Evolutionary conservation across 768 basidiomycete species (phyloP).

Genomic region (Russula abietina): DNA sequence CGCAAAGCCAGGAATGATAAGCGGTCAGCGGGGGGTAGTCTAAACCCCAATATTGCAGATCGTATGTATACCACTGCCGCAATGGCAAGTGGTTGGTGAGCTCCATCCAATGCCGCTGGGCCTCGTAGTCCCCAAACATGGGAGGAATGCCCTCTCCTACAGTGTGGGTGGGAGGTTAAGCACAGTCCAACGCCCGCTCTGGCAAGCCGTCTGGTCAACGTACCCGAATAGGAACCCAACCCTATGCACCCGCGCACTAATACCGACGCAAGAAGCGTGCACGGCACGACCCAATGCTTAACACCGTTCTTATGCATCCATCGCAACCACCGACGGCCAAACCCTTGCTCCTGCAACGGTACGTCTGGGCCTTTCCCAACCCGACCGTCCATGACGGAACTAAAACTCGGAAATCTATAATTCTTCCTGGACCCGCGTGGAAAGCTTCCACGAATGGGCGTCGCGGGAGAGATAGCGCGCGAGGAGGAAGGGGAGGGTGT

Average conservation of each 20-base stretch:
- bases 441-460: slow-evolving; percentile 50
- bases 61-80: slow-evolving; percentile 80
- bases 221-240: slow-evolving; percentile 79
- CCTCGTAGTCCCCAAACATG: slow-evolving; percentile 90
- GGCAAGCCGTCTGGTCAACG: slow-evolving; percentile 25
- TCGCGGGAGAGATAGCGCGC: slow-evolving; percentile 3
- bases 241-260: slow-evolving; percentile 66
- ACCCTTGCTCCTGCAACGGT: slow-evolving; percentile 31
- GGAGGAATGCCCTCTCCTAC: slow-evolving; percentile 67
- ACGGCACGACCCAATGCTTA: slow-evolving; percentile 54
- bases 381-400: slow-evolving; percentile 37
- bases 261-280: slow-evolving; percentile 45
- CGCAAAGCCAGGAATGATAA: slow-evolving; percentile 81
- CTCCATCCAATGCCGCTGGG: slow-evolving; percentile 95
- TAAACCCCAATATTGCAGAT: slow-evolving; percentile 87
- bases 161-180: not conserved
- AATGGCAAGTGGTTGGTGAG: slow-evolving; percentile 72
- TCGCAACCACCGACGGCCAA: slow-evolving; percentile 60
- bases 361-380: slow-evolving; percentile 14
- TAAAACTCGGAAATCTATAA: slow-evolving; percentile 35
- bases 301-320: slow-evolving; percentile 74
- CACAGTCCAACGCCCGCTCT: not conserved
- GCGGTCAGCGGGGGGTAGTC: slow-evolving; percentile 95
- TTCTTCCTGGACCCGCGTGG: slow-evolving; percentile 50
- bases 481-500: slow-evolving; percentile 17